A percentile compares a stretch with the other conserved stretches of the same genome.
Evolutionary conservation across 2,329 filamentous ascomycete species (phyloP).

Genomic region (Magnaporthiopsis rhizophila): DNA sequence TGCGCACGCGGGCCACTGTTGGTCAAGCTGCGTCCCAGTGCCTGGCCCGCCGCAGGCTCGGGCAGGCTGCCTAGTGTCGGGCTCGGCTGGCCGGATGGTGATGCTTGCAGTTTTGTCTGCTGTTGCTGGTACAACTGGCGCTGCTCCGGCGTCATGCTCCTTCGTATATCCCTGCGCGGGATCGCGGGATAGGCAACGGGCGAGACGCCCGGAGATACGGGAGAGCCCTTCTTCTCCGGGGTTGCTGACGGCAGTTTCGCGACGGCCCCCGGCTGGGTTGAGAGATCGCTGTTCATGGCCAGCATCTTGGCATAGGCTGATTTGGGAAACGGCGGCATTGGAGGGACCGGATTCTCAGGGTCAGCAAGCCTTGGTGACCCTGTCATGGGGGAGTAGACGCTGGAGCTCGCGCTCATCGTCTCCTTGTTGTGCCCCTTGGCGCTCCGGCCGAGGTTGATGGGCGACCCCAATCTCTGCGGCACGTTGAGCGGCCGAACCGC

Average conservation of each 20-base stretch:
- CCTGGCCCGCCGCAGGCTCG: slow-evolving; percentile 13
- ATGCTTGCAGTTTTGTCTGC: background rate
- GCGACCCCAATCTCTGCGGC: slow-evolving; percentile 17
- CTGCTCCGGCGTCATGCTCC: background rate
- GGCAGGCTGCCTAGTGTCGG: slow-evolving; percentile 29
- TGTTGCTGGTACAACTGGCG: background rate
- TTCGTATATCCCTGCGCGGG: slow-evolving; percentile 3
- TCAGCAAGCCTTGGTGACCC: slow-evolving; percentile 15
- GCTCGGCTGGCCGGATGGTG: slow-evolving; percentile 32
- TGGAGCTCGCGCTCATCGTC: slow-evolving; percentile 22
- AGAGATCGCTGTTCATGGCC: slow-evolving; percentile 10
- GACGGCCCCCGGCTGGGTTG: slow-evolving; percentile 38
- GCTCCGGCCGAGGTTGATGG: slow-evolving; percentile 16
- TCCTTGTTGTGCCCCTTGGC: slow-evolving; percentile 13
- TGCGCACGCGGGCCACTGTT: background rate
- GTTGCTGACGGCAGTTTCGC: slow-evolving; percentile 33
- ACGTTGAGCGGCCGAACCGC: slow-evolving; percentile 10
- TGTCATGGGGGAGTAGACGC: slow-evolving; percentile 28
- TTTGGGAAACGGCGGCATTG: slow-evolving; percentile 9
- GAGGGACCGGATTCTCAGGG: slow-evolving; percentile 13
- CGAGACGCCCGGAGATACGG: slow-evolving; percentile 19
- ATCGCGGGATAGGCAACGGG: slow-evolving; percentile 22
- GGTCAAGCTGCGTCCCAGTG: slow-evolving; percentile 1
- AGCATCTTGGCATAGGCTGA: slow-evolving; percentile 6
- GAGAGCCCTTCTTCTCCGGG: slow-evolving; percentile 4